Evolutionary conservation across 345 rosid genomes (phyloP), one percentile per base, ranked within the genome.

Genomic region (Aethionema arabicum): DNA sequence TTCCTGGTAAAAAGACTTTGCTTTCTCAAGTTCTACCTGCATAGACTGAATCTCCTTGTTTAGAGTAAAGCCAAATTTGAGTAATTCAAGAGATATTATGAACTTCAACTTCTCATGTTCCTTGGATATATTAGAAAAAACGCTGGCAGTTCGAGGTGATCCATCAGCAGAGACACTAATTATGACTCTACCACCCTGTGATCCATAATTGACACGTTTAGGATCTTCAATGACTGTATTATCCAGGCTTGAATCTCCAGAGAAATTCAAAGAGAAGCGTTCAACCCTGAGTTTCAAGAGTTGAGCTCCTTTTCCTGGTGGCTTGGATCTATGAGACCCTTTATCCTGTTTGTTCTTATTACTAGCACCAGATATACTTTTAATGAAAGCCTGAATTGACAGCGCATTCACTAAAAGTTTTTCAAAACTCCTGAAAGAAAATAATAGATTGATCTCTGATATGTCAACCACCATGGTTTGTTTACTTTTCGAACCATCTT

Each of bases 181-280:
- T 16, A 87, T 59, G 68, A 79, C 78, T 68, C 78, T 82, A 44
- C 95, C 99, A 77, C 99, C 97, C 44, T 93, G 99, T 74, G 99
- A 90, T 57, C 99, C 99, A 80, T 87, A 90, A 73, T 90, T 90
- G 59, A 93, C 95, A 68, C 90, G 97, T 80, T 93, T 93, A 48
- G 97, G 96, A 79, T 93, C 99, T 8, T 75, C 85, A 66, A 90
- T 77, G 74, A 74, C 80, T 65, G 82, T 65, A 49, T 77, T 84
- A 1, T 93, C 96, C 79, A 87, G 54, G 73, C 64, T 74, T 11
- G 86, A 71, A 2, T 90, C 85, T 37, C 95, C 95, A 72, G 72
- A 74, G 65, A 83, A 81, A 52, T 78, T 90, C 30, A 93, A 75
- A 44, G 85, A 85, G 73, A 90, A 93, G 41, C 87, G 67, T 63